phyloP scores from a whole-genome alignment of 345 rosid genomes.

The Excoecaria agallocha region DNA sequence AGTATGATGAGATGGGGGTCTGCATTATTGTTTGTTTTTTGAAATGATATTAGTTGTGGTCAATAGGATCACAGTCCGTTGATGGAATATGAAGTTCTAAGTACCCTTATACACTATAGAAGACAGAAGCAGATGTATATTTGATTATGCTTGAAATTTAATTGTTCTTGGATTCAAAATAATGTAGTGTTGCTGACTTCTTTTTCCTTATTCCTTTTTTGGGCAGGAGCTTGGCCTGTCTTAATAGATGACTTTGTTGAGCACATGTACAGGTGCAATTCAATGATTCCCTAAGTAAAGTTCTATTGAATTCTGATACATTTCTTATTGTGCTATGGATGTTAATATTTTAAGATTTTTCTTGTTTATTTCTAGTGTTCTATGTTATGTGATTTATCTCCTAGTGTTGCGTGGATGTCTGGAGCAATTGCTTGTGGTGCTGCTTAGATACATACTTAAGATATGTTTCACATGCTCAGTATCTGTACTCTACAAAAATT shows the following conservation, averaged over 20 bases:
- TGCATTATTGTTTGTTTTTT: not conserved
- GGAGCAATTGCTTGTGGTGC: not conserved
- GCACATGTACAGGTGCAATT: conserved; percentile 90
- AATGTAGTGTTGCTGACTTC: conserved; percentile 8
- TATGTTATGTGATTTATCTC: not conserved
- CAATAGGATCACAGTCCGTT: not conserved
- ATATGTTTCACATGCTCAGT: not conserved
- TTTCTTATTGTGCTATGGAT: not conserved
- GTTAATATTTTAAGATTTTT: not conserved
- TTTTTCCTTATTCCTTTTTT: conserved; percentile 4
- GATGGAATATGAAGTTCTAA: not conserved
- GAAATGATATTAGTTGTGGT: not conserved
- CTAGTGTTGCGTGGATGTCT: not conserved
- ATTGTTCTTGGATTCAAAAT: not conserved
- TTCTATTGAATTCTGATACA: conserved; percentile 7
- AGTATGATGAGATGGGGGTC: not conserved
- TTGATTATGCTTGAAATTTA: not conserved
- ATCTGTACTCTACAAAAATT: not conserved
- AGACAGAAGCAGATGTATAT: not conserved
- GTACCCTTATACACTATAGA: not conserved
- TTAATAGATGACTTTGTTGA: conserved; percentile 92
- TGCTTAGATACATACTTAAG: not conserved
- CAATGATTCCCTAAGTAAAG: not conserved
- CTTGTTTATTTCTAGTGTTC: not conserved
- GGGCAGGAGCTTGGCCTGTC: conserved; percentile 97